Evolutionary conservation across 768 basidiomycete genomes (phyloP).

Genomic region (Mycena filopes): DNA sequence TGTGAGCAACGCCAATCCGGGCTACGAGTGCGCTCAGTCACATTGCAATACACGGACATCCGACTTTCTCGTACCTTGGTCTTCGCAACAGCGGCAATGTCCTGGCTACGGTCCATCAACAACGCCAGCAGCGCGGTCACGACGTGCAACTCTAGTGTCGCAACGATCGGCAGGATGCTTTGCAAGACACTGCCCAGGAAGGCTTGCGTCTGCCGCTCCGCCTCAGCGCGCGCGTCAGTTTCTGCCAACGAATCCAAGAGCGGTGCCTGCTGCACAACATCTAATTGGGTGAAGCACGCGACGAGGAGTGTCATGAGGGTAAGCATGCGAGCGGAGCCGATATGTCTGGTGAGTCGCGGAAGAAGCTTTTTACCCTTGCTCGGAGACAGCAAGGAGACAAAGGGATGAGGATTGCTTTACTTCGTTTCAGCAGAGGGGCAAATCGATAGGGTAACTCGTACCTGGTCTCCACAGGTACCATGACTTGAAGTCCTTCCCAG

Average conservation of each 20-base stretch:
- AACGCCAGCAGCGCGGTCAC: constrained; percentile 89
- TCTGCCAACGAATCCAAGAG: constrained; percentile 76
- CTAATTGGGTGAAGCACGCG: constrained; percentile 94
- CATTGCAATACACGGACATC: not conserved
- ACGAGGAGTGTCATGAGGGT: constrained; percentile 91
- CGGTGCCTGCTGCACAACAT: constrained; percentile 85
- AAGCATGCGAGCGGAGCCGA: constrained; percentile 81
- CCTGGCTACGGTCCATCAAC: constrained; percentile 75
- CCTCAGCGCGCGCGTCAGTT: constrained; percentile 68
- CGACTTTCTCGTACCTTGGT: constrained; percentile 73
- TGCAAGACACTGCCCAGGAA: constrained; percentile 90
- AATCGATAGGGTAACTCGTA: constrained; percentile 43
- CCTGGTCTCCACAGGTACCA: constrained; percentile 95
- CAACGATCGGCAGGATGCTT: constrained; percentile 85
- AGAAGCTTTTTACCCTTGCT: constrained; percentile 94
- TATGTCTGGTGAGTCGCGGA: constrained; percentile 87
- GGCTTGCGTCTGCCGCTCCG: constrained; percentile 90
- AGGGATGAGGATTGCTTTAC: constrained; percentile 91
- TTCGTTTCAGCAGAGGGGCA: not conserved
- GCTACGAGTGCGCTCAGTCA: constrained; percentile 56
- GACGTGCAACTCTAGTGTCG: constrained; percentile 80
- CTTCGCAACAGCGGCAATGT: constrained; percentile 76
- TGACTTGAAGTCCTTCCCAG: constrained; percentile 87
- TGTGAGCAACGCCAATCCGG: constrained; percentile 91
- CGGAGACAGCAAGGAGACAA: constrained; percentile 89